A percentile compares a stretch with the other conserved stretches of the same genome.
phyloP scores from a whole-genome alignment of 257 asterid genomes.

The Nemophila menziesii region DNA sequence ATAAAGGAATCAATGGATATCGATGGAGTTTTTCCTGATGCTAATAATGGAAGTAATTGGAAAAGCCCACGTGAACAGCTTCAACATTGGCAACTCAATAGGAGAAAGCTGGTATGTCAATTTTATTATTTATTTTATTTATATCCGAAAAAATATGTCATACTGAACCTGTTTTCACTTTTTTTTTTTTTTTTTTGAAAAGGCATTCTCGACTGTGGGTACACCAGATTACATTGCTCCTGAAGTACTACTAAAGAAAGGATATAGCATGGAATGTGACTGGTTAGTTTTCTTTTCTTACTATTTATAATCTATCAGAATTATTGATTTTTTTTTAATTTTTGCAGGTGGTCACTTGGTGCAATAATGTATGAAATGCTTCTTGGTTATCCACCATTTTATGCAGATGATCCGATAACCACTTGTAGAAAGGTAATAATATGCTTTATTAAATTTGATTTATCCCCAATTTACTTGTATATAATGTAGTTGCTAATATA shows the following conservation, averaged over 20 bases:
- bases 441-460: slow-evolving; percentile 1
- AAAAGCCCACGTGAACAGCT: slow-evolving; percentile 45
- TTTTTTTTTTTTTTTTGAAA: slow-evolving; percentile 21
- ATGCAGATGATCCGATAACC: slow-evolving; percentile 39
- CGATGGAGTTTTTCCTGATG: slow-evolving; percentile 35
- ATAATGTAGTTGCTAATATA: too few species aligned
- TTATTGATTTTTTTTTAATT: background rate
- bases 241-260: slow-evolving; percentile 90
- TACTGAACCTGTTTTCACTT: slow-evolving; percentile 1
- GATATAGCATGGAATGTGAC: slow-evolving; percentile 98
- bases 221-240: slow-evolving; percentile 99
- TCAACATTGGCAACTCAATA: slow-evolving; percentile 56
- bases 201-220: slow-evolving; percentile 99
- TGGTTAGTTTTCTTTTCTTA: slow-evolving; percentile 43
- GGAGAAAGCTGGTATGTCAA: slow-evolving; percentile 46
- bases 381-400: slow-evolving; percentile 43
- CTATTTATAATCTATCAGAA: too few species aligned
- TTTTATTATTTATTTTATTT: too few species aligned
- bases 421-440: slow-evolving; percentile 39
- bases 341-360: slow-evolving; percentile 46
- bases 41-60: slow-evolving; percentile 32
- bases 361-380: slow-evolving; percentile 52
- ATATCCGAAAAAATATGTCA: background rate
- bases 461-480: background rate
- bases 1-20: slow-evolving; percentile 40